A percentile compares a stretch with the other conserved stretches of the same genome.
Conservation (phyloP, 768 basidiomycete species). For the Termitomyces sp. region DNA sequence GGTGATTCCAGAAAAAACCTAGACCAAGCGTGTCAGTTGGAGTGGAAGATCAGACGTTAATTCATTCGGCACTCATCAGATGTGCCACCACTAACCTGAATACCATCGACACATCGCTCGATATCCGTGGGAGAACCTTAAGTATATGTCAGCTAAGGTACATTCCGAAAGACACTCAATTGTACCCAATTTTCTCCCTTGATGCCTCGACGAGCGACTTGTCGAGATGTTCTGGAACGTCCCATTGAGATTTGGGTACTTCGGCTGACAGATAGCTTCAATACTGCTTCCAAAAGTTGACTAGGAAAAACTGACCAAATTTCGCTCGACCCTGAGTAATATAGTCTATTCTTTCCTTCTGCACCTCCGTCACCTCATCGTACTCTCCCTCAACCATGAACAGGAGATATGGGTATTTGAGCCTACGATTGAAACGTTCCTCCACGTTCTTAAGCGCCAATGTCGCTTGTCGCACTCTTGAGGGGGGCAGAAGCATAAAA, state of each 20-base stretch:
- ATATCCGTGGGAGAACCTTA: slow-evolving; percentile 22
- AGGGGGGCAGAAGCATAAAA: slow-evolving; percentile 21
- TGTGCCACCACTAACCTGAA: slow-evolving; percentile 15
- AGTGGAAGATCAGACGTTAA: too few relatives aligned
- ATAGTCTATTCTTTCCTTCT: slow-evolving; percentile 18
- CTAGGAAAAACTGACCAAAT: slow-evolving; percentile 15
- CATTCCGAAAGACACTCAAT: not conserved
- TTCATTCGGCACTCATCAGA: not conserved
- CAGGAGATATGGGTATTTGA: slow-evolving; percentile 24
- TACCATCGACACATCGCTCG: slow-evolving; percentile 26
- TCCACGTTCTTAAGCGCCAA: slow-evolving; percentile 23
- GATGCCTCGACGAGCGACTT: slow-evolving; percentile 17
- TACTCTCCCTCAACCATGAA: slow-evolving; percentile 22
- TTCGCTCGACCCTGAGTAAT: slow-evolving; percentile 22
- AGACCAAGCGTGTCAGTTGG: not conserved
- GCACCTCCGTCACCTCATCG: slow-evolving; percentile 16
- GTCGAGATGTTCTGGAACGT: slow-evolving; percentile 18
- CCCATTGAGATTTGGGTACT: slow-evolving; percentile 19
- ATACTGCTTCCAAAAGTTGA: not conserved
- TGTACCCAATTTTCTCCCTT: slow-evolving; percentile 18
- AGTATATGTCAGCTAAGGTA: not conserved
- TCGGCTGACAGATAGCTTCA: slow-evolving; percentile 11
- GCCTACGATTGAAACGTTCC: slow-evolving; percentile 23
- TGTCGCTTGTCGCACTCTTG: slow-evolving; percentile 20
- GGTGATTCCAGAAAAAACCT: slow-evolving; percentile 26